These are phyloP conservation scores for Hymenoscyphus infarciens DNA, from an alignment of 2,329 filamentous ascomycete species.

Conservation along the genomic window DNA sequence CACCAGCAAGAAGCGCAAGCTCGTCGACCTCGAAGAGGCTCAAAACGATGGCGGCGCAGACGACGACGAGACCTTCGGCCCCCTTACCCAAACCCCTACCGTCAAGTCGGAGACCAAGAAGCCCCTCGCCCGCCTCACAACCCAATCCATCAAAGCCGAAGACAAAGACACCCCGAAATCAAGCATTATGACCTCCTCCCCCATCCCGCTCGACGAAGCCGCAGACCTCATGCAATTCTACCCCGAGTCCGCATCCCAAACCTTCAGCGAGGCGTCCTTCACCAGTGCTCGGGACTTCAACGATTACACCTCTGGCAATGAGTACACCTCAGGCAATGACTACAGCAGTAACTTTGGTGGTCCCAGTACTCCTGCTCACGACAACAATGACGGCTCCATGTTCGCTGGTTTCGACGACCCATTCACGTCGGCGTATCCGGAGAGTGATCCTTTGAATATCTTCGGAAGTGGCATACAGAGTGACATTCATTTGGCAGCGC, in stretches of 20 bases:
- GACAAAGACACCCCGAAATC: conserved; percentile 3
- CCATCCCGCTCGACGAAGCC: conserved; percentile 18
- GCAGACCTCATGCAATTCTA: conserved; percentile 26
- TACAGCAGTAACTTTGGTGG: background rate
- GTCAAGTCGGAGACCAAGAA: background rate
- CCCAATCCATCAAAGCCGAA: conserved; percentile 21
- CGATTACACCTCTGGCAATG: background rate
- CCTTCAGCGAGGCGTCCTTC: conserved; percentile 3
- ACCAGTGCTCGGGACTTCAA: background rate
- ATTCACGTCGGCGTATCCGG: background rate
- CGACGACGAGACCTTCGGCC: conserved; percentile 23
- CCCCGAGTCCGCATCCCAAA: conserved; percentile 14
- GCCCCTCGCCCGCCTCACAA: background rate
- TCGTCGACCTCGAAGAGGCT: background rate
- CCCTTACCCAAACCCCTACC: background rate
- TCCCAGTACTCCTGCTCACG: background rate
- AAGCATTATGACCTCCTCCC: background rate
- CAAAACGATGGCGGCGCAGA: conserved; percentile 12
- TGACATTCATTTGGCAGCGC: background rate
- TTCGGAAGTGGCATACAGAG: background rate
- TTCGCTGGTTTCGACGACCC: background rate
- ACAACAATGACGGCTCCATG: background rate
- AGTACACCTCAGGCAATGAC: background rate
- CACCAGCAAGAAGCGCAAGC: conserved; percentile 8
- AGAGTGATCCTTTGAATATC: background rate